These are phyloP conservation scores for Penicillium capsulatum DNA, from an alignment of 2,329 filamentous ascomycete species.

Conservation along the genomic window DNA sequence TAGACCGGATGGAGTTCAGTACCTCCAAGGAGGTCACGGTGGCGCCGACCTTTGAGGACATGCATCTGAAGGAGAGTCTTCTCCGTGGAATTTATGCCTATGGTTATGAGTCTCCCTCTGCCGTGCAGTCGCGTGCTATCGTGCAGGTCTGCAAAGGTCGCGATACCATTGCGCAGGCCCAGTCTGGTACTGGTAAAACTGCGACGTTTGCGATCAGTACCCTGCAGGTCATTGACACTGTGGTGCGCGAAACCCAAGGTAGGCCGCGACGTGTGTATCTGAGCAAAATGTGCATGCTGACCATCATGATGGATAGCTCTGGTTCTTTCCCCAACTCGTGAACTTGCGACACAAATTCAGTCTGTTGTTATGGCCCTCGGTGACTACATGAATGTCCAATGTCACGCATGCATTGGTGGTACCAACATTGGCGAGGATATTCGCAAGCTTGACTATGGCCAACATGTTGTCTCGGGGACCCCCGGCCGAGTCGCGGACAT, in stretches of 20 bases:
- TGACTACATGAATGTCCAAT: constrained; percentile 99
- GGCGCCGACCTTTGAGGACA: constrained; percentile 87
- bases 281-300: constrained; percentile 7
- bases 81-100: constrained; percentile 97
- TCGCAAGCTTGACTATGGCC: constrained; percentile 92
- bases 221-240: constrained; percentile 91
- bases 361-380: constrained; percentile 98
- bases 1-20: constrained; percentile 92
- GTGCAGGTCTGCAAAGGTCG: constrained; percentile 98
- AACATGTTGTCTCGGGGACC: constrained; percentile 95
- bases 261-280: constrained; percentile 8
- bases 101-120: constrained; percentile 95
- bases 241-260: constrained; percentile 81
- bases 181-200: constrained; percentile 95
- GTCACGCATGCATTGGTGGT: constrained; percentile 98
- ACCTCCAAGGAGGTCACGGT: constrained; percentile 96
- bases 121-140: constrained; percentile 95
- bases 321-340: constrained; percentile 87
- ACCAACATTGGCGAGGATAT: constrained; percentile 98
- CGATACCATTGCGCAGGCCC: constrained; percentile 96
- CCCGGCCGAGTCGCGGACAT: constrained; percentile 98
- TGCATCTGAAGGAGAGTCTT: constrained; percentile 96
- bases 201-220: constrained; percentile 96
- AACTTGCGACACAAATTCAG: constrained; percentile 98
- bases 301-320: constrained; percentile 55